A percentile compares a stretch with the other conserved stretches of the same genome.
Conservation (phyloP, 768 basidiomycete genomes). For the Lentinula sp. region DNA sequence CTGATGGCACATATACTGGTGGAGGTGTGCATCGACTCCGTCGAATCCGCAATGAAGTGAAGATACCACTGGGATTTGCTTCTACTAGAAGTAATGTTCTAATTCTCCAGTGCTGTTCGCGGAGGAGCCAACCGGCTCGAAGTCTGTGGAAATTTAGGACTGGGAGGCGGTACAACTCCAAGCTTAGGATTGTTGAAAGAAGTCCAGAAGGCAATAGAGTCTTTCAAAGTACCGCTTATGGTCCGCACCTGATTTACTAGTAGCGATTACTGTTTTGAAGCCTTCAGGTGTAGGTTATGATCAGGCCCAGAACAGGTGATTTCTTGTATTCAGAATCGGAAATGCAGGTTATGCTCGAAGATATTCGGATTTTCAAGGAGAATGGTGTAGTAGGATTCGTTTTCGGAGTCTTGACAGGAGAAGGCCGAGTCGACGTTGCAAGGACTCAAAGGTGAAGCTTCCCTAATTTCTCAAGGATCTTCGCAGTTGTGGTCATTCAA, state of each 20-base stretch:
- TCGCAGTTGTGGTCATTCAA: background rate
- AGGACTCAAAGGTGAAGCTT: slow-evolving; percentile 43
- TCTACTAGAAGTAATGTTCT: background rate
- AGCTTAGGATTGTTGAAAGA: slow-evolving; percentile 65
- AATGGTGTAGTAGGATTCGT: slow-evolving; percentile 61
- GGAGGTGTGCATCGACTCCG: slow-evolving; percentile 76
- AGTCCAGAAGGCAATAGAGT: slow-evolving; percentile 33
- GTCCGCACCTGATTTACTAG: slow-evolving; percentile 26
- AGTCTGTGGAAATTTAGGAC: slow-evolving; percentile 60
- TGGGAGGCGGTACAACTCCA: slow-evolving; percentile 81
- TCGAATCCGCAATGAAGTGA: slow-evolving; percentile 63
- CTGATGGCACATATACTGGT: slow-evolving; percentile 18
- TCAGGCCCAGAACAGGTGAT: slow-evolving; percentile 75
- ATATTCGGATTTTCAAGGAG: slow-evolving; percentile 57
- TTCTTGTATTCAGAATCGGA: slow-evolving; percentile 69
- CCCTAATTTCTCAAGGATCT: slow-evolving; percentile 13
- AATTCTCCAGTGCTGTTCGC: slow-evolving; percentile 47
- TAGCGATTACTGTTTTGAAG: background rate
- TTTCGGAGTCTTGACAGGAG: slow-evolving; percentile 51
- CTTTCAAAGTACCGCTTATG: slow-evolving; percentile 52
- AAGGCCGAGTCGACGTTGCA: slow-evolving; percentile 55
- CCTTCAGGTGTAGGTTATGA: slow-evolving; percentile 51
- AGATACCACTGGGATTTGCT: slow-evolving; percentile 17
- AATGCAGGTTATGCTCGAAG: slow-evolving; percentile 67
- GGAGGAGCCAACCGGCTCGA: slow-evolving; percentile 77